A percentile compares a stretch with the other conserved stretches of the same genome.
phyloP scores from a whole-genome alignment of 441 rosid genomes.

The Manihot esculenta region DNA sequence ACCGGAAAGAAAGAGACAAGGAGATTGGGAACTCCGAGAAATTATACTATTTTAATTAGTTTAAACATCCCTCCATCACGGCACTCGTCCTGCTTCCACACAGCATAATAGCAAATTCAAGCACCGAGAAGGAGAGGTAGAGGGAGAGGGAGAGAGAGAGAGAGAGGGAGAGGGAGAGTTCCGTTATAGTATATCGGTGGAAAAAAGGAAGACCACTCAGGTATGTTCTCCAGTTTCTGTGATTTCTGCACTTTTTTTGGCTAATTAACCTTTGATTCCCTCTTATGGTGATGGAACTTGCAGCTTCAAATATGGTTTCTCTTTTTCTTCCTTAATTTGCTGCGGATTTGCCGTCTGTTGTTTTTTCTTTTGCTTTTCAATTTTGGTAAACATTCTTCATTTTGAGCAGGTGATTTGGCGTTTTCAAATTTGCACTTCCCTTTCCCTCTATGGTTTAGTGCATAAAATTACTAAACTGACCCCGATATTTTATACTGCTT shows the following conservation, averaged over 20 bases:
- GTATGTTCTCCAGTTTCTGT: background rate
- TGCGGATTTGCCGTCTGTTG: slow-evolving; percentile 1
- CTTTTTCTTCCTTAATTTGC: background rate
- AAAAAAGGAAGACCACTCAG: background rate
- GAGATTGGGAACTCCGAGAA: background rate
- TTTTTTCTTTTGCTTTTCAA: background rate
- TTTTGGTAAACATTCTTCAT: background rate
- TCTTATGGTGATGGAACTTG: no score
- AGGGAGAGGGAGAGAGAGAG: no score
- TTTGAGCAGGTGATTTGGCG: slow-evolving; percentile 4
- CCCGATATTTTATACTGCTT: background rate
- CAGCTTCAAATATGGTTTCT: no score
- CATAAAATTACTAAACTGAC: slow-evolving; percentile 22
- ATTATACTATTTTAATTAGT: background rate
- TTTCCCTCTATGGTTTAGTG: slow-evolving; percentile 13
- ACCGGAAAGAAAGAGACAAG: no score
- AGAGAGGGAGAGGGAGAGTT: no score
- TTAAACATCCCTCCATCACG: background rate
- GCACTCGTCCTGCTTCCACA: background rate
- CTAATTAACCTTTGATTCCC: no score
- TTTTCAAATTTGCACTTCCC: slow-evolving; percentile 8
- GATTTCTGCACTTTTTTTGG: no score
- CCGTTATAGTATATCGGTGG: background rate
- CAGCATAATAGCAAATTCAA: background rate
- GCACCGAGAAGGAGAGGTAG: no score